Percentiles rank a stretch among this genome's conserved stretches.
phyloP scores from a whole-genome alignment of 352 stramenopile species.

The Paralagenidium karlingii region DNA sequence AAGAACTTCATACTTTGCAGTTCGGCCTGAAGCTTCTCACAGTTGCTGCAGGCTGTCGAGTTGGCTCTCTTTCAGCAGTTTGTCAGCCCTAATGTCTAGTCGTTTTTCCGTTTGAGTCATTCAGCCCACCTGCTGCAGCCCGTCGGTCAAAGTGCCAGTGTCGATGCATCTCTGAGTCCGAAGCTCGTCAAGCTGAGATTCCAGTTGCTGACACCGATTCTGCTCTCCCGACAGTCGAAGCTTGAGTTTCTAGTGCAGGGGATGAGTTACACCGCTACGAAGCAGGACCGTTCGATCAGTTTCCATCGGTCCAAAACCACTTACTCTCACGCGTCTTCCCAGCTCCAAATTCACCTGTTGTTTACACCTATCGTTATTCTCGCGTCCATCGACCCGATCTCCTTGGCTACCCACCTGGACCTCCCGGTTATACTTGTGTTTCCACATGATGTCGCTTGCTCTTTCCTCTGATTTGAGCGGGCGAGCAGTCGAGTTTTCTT shows the following conservation, averaged over 20 bases:
- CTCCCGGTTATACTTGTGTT: background rate
- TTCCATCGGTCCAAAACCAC: background rate
- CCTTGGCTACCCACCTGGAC: background rate
- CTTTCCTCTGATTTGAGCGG: too few species aligned
- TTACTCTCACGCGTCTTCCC: conserved; percentile 38
- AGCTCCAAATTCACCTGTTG: conserved; percentile 73
- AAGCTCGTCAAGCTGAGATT: conserved; percentile 15
- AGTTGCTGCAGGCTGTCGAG: background rate
- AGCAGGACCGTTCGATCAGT: background rate
- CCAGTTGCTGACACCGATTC: conserved; percentile 14
- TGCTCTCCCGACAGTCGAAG: conserved; percentile 28
- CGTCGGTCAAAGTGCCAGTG: too few species aligned
- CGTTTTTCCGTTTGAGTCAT: background rate
- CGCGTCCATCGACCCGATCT: background rate
- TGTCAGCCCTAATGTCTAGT: background rate
- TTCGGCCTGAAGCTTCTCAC: background rate
- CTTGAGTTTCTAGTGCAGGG: conserved; percentile 24
- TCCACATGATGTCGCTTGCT: background rate
- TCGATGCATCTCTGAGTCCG: too few species aligned
- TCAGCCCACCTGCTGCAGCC: background rate
- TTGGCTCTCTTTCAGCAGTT: background rate
- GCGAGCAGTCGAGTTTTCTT: too few species aligned
- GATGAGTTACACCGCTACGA: background rate
- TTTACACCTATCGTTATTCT: background rate
- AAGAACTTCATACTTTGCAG: background rate